A percentile compares a stretch with the other conserved stretches of the same genome.
These are phyloP conservation scores for Salvia splendens DNA, from an alignment of 257 asterid genomes.

Conservation along the genomic window DNA sequence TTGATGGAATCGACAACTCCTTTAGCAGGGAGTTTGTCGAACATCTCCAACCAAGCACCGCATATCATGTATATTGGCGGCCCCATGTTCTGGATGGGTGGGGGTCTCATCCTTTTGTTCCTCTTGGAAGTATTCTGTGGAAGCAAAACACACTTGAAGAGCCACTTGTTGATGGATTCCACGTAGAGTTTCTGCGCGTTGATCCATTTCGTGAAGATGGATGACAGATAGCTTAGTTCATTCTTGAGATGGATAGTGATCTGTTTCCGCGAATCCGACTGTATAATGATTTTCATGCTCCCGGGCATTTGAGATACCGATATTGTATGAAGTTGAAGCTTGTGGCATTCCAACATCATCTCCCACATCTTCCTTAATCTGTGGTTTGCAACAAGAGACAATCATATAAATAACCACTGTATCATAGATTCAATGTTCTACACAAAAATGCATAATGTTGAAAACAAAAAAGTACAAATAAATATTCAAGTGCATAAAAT, in stretches of 20 bases:
- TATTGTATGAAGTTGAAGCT: constrained; percentile 74
- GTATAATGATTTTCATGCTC: constrained; percentile 47
- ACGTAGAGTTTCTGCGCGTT: constrained; percentile 69
- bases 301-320: constrained; percentile 65
- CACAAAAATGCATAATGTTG: too few relatives aligned
- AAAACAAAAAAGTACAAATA: too few relatives aligned
- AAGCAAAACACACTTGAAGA: constrained; percentile 64
- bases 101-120: constrained; percentile 54
- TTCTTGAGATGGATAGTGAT: constrained; percentile 54
- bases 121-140: constrained; percentile 62
- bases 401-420: background rate
- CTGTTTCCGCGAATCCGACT: constrained; percentile 62
- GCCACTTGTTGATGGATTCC: constrained; percentile 85
- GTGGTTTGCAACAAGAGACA: constrained; percentile 23
- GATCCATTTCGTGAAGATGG: constrained; percentile 81
- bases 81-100: constrained; percentile 60
- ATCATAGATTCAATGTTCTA: too few relatives aligned
- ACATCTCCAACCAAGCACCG: constrained; percentile 72
- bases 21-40: constrained; percentile 55
- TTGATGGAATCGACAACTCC: constrained; percentile 67
- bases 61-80: constrained; percentile 91
- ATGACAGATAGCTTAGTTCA: constrained; percentile 53
- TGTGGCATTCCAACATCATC: constrained; percentile 76
- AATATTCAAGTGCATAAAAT: too few relatives aligned
- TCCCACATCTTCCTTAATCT: constrained; percentile 96